Evolutionary conservation across 1,284 basidiomycete genomes (phyloP), one percentile per base, ranked within the genome.

Genomic region (Naganishia sp.): DNA sequence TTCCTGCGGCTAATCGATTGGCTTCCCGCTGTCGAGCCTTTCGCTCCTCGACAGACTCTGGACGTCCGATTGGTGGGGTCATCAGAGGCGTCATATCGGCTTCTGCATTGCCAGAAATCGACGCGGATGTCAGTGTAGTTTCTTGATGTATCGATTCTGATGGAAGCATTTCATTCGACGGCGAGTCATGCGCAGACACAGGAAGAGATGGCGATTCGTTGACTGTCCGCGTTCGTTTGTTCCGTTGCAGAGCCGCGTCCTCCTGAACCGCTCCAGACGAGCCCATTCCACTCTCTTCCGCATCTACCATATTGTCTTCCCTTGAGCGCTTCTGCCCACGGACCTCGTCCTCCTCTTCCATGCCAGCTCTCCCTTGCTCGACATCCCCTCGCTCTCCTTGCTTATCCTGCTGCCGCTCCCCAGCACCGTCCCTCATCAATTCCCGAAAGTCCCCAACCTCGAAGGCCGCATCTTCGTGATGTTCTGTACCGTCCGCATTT

Each of bases 1-100:
- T 70, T 67, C 77, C 74, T 0, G 79, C 79, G 0, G 79, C 79
- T 21, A 73, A 70, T 16, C 75, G 69, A 68, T 80, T 80, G 61
- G 77, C 76, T 45, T 73, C 73, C 68, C 72, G 75, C 65, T 75
- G 74, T 25, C 73, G 69, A 42, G 72, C 72, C 69, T 75, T 78
- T 71, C 76, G 78, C 66, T 79, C 73, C 33, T 64, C 49, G 11
- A 36, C 39, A 6, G 59, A 55, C 31, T 55, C 52, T 25, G 50
- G 52, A 16, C 50, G 23, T 42, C 36, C 50, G 23, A 33, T 39
- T 9, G 57, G 16, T 13, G 44, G 48, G 18, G 36, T 25, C 25
- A 31, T 23, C 16, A 25, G 21, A 50, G 50, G 56, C 7, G 56
- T 18, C 5, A n/a, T 25, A 23, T 59, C 56, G 15, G 23, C 42